Conservation (phyloP, 257 asterid species). For the Striga asiatica region DNA sequence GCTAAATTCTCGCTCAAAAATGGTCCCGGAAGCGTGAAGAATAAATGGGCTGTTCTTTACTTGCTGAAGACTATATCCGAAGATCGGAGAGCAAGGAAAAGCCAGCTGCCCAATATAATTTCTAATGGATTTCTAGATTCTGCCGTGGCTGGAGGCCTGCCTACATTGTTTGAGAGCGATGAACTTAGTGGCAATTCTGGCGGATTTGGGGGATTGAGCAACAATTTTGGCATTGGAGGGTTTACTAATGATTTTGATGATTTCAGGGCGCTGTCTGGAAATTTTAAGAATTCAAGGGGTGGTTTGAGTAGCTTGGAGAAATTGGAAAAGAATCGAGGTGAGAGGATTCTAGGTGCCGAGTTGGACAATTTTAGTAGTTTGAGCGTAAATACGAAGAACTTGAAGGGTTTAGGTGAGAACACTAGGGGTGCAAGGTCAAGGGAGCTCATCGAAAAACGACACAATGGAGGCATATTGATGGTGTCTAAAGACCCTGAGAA, state of each 20-base stretch:
- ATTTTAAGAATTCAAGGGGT: conserved; percentile 15
- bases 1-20: conserved; percentile 51
- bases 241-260: conserved; percentile 20
- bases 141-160: conserved; percentile 66
- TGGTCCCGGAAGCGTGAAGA: conserved; percentile 70
- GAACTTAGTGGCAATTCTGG: conserved; percentile 21
- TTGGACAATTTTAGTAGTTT: conserved; percentile 16
- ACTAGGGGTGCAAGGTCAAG: conserved; percentile 29
- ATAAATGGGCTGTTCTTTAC: conserved; percentile 90
- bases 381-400: conserved; percentile 29
- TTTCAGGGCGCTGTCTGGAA: conserved; percentile 20
- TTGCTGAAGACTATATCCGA: conserved; percentile 82
- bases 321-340: too few species aligned
- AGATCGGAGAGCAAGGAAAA: conserved; percentile 44
- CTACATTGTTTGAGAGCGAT: conserved; percentile 32
- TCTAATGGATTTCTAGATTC: conserved; percentile 47
- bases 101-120: conserved; percentile 22
- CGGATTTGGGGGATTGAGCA: conserved; percentile 23
- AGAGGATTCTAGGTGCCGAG: conserved; percentile 11
- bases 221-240: conserved; percentile 20
- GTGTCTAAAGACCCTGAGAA: conserved; percentile 77
- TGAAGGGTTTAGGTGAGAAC: conserved; percentile 33
- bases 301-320: conserved; percentile 22
- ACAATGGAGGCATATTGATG: conserved; percentile 71
- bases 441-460: conserved; percentile 40